Evolutionary conservation across 2,329 filamentous ascomycete genomes (phyloP).

Genomic region (Phialophora chinensis): DNA sequence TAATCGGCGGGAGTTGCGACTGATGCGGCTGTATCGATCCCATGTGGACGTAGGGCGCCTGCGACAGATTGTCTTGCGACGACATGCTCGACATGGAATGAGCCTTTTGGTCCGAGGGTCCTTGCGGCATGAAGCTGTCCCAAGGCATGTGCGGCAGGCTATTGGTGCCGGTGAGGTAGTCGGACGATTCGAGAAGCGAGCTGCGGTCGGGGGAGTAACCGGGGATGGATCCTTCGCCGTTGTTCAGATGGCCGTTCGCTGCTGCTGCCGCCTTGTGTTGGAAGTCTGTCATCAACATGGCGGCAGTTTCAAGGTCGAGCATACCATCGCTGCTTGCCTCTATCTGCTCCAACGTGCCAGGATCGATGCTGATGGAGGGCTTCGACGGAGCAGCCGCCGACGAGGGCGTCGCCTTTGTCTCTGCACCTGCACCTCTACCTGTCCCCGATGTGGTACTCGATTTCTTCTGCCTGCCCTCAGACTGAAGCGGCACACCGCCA

Average conservation of each 20-base stretch:
- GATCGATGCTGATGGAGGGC: slow-evolving; percentile 78
- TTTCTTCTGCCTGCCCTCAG: slow-evolving; percentile 51
- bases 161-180: slow-evolving; percentile 78
- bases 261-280: slow-evolving; percentile 90
- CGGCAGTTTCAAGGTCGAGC: slow-evolving; percentile 95
- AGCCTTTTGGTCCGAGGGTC: slow-evolving; percentile 73
- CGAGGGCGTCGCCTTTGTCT: slow-evolving; percentile 67
- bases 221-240: slow-evolving; percentile 59
- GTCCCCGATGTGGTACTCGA: slow-evolving; percentile 9
- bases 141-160: slow-evolving; percentile 86
- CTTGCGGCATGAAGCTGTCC: slow-evolving; percentile 82
- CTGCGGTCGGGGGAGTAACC: slow-evolving; percentile 74
- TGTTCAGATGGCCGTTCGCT: slow-evolving; percentile 56
- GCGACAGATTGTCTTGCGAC: slow-evolving; percentile 69
- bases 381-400: slow-evolving; percentile 65
- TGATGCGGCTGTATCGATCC: slow-evolving; percentile 64
- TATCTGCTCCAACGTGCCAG: slow-evolving; percentile 87
- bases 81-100: slow-evolving; percentile 73
- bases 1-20: slow-evolving; percentile 70
- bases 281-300: slow-evolving; percentile 97
- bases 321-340: slow-evolving; percentile 87
- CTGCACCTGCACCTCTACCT: slow-evolving; percentile 50
- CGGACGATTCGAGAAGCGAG: slow-evolving; percentile 76
- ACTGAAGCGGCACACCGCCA: slow-evolving; percentile 63
- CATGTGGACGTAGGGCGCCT: slow-evolving; percentile 66